Evolutionary conservation across 805 yeast species (phyloP).

Genomic region (Hagleromyces aurorensis): DNA sequence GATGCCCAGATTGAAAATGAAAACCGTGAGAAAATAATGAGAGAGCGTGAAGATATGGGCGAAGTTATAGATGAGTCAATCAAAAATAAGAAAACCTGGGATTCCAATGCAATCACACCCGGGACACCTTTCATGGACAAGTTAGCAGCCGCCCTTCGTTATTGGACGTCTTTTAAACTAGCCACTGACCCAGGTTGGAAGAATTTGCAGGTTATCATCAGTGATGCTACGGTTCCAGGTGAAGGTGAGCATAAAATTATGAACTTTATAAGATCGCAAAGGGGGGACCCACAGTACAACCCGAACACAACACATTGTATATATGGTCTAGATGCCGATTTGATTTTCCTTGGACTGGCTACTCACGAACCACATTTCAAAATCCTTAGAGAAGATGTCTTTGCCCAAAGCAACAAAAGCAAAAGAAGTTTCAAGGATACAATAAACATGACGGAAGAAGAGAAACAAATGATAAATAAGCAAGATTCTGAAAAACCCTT

Average conservation of each 20-base stretch:
- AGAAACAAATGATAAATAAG: conserved; percentile 32
- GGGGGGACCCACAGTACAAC: conserved; percentile 77
- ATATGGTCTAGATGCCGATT: conserved; percentile 96
- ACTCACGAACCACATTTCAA: conserved; percentile 97
- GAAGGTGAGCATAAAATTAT: conserved; percentile 99
- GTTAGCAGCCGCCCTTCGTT: conserved; percentile 71
- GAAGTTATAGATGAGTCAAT: conserved; percentile 69
- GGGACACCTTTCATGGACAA: conserved; percentile 98
- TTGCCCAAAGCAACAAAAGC: conserved; percentile 58
- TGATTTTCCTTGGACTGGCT: conserved; percentile 90
- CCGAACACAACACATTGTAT: conserved; percentile 95
- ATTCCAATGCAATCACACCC: conserved; percentile 94
- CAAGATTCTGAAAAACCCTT: conserved; percentile 62
- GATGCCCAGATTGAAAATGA: conserved; percentile 78
- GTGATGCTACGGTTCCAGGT: conserved; percentile 97
- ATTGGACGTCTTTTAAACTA: conserved; percentile 88
- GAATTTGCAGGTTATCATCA: conserved; percentile 75
- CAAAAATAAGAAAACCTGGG: conserved; percentile 77
- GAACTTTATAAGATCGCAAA: conserved; percentile 88
- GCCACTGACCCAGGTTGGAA: conserved; percentile 92
- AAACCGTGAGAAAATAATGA: conserved; percentile 46
- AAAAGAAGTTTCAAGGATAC: conserved; percentile 19
- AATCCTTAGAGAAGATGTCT: conserved; percentile 92
- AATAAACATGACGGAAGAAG: conserved; percentile 53
- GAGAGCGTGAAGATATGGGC: conserved; percentile 35